Evolutionary conservation across 352 stramenopile genomes (phyloP), one percentile per base, ranked within the genome.

Genomic region (Phytophthora tentaculata): DNA sequence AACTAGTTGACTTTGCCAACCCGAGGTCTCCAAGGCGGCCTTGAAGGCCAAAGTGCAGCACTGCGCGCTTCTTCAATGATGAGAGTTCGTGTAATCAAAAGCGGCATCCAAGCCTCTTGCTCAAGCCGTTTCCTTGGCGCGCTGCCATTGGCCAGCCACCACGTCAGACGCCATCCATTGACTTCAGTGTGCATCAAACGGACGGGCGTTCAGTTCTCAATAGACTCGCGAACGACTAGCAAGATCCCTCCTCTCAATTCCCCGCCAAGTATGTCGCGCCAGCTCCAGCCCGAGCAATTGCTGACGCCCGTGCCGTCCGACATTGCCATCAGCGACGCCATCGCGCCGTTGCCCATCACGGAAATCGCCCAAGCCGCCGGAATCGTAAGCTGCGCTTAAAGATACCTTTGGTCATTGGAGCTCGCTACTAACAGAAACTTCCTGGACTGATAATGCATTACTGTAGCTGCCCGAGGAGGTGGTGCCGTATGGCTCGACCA

Each of bases 401-500:
- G 57, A 69, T 62, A 66, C 63, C 69, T 76, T 56, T 23, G 3
- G 28, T 7, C 12, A 54, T 5, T 22, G 29, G 47, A 59, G 17
- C 20, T 56, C 4, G 23, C 1, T 45, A 16, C 28, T 68, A 49
- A 62, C 37, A 12, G 58, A 44, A 13, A 22, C 22, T 32, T 60
- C 43, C 50, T 80, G 49, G 29, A 61, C 61, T 80, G 43, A 39
- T n/a, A 66, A 56, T 52, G 26, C 59, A 19, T 43, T 43, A 13
- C 19, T 50, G 45, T 52, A 95, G 70, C 71, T 94, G 22, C 79
- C 80, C 17, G 68, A 88, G 4, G 94, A 98, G 65, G 83, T 98
- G 47, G 76, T 96, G 29, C 89, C 84, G 54, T 98, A 98, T 64
- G 95, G 95, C 22, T 70, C 63, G 24, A 84, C 79, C 69, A 98